A percentile compares a stretch with the other conserved stretches of the same genome.
Evolutionary conservation across 768 basidiomycete genomes (phyloP).

Genomic region (Phylloporus sp.): DNA sequence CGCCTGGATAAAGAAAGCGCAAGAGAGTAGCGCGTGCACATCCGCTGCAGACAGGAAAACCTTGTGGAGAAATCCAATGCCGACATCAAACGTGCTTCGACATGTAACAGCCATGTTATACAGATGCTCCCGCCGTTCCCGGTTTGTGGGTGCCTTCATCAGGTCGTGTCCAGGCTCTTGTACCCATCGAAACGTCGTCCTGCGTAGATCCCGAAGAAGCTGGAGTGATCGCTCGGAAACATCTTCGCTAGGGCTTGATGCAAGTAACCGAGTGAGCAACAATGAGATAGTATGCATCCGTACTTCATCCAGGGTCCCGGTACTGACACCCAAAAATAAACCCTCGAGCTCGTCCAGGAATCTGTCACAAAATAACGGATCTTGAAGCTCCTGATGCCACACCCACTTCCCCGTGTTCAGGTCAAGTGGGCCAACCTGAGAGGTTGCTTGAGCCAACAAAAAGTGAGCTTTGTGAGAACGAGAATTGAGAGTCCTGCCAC

Average conservation of each 20-base stretch:
- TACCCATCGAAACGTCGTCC: constrained; percentile 32
- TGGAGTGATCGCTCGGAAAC: neutral
- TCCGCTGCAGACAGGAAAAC: constrained; percentile 14
- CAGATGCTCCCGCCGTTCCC: constrained; percentile 15
- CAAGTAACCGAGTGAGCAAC: neutral
- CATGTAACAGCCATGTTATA: constrained; percentile 36
- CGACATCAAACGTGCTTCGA: constrained; percentile 25
- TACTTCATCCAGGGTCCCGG: neutral
- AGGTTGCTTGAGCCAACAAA: too few relatives aligned
- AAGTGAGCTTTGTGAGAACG: too few relatives aligned
- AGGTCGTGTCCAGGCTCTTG: constrained; percentile 22
- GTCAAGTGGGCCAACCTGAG: too few relatives aligned
- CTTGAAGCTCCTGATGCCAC: neutral
- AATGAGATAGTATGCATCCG: neutral
- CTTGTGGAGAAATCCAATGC: neutral
- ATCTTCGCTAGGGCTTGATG: neutral
- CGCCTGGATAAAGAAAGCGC: constrained; percentile 20
- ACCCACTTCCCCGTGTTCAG: neutral
- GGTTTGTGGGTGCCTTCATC: neutral
- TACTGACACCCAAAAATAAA: neutral
- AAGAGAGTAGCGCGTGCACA: constrained; percentile 17
- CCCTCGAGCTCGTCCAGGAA: neutral
- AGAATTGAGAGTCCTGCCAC: too few relatives aligned
- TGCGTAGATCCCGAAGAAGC: constrained; percentile 18
- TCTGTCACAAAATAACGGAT: neutral